Evolutionary conservation across 176 grass and related monocot genomes (phyloP).

Genomic region (Cenchrus fungigraminus): DNA sequence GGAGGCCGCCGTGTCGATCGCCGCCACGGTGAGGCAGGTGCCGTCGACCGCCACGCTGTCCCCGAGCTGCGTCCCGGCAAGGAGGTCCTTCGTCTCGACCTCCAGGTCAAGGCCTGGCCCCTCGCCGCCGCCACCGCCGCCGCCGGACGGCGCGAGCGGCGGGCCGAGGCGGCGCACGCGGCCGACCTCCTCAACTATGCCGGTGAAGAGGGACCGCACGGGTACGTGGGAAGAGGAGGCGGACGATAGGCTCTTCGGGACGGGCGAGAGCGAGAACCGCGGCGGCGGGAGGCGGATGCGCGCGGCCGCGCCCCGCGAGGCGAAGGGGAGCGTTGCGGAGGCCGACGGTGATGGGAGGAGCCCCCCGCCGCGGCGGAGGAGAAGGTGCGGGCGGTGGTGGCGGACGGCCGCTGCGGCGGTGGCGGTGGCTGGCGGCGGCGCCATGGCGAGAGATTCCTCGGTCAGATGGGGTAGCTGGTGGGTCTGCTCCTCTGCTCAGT

Average conservation of each 20-base stretch:
- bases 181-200: constrained; percentile 93
- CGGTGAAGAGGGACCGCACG: constrained; percentile 74
- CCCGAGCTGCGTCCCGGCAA: constrained; percentile 70
- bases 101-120: constrained; percentile 61
- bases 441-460: constrained; percentile 47
- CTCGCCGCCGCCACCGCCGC: constrained; percentile 27
- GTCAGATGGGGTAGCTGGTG: neutral
- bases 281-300: constrained; percentile 29
- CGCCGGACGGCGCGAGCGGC: neutral
- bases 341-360: constrained; percentile 10
- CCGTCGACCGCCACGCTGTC: constrained; percentile 88
- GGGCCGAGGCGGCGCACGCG: constrained; percentile 57
- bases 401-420: constrained; percentile 14
- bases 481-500: neutral
- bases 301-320: constrained; percentile 22
- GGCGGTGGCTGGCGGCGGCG: constrained; percentile 20
- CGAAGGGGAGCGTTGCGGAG: constrained; percentile 31
- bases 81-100: constrained; percentile 61
- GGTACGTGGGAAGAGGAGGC: constrained; percentile 30
- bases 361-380: neutral
- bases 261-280: constrained; percentile 49
- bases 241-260: constrained; percentile 48
- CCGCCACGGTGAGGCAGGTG: constrained; percentile 84
- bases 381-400: neutral
- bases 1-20: constrained; percentile 54